Evolutionary conservation across 768 basidiomycete genomes (phyloP), one percentile per base, ranked within the genome.

Genomic region (Tylopilus cervinicoccineus): DNA sequence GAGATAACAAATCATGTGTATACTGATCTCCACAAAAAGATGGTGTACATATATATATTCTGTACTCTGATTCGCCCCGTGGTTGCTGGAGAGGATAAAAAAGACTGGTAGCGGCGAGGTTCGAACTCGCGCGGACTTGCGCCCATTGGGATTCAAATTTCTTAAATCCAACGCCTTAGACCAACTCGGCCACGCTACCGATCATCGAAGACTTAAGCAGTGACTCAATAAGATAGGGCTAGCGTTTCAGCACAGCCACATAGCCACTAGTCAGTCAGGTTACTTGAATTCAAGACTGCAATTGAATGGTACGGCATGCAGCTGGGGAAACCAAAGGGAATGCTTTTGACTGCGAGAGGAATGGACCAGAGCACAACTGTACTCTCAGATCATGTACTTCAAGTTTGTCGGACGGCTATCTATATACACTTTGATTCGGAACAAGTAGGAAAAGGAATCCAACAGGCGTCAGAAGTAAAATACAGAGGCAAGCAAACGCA

Each of bases 151-250:
- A 86, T 77, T 80, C 84, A 83, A 61, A 67, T 46, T 20, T 55
- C 85, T 86, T 88, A 87, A 87, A 85, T 84, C 85, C 84, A 84
- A 86, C 85, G 82, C 85, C 85, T 86, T 87, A 86, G 83, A 86
- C 84, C 85, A 72, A 84, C 85, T 87, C 85, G 84, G 84, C 82
- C 85, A 87, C 81, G 78, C 79, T 81, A 74, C 75, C 75, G 53
- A 71, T 59, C 66, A 50, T 29, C 54, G 52, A 47, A 0, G 1
- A 0, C 1, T 36, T 4, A 7, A 1, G 0, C 17, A 37, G 44
- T 43, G 27, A 11, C 13, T 9, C 10, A 0, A 45, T 47, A 29
- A n/a, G 20, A 38, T 19, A 28, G 3, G 14, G 26, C 6, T 34
- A 9, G 16, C 16, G n/a, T 20, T 27, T 9, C 11, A 16, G 10